Evolutionary conservation across 805 yeast genomes (phyloP).

Genomic region (Wickerhamomyces canadensis): DNA sequence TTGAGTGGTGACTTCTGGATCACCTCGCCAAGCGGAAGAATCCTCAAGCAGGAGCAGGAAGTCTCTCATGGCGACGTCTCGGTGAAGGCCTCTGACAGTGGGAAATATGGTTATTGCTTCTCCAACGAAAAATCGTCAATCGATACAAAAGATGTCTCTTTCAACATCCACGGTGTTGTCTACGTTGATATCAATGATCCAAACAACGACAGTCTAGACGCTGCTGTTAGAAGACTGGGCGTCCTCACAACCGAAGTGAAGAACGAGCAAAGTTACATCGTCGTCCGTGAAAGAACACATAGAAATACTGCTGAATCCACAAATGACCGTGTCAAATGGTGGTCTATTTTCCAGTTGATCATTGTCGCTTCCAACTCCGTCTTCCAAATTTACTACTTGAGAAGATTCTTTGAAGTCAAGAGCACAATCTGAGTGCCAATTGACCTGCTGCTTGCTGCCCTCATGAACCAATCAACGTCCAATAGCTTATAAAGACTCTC

Average conservation of each 20-base stretch:
- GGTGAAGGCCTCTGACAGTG: conserved; percentile 57
- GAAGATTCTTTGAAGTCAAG: conserved; percentile 93
- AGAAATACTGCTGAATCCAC: conserved; percentile 98
- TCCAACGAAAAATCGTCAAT: conserved; percentile 73
- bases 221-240: conserved; percentile 69
- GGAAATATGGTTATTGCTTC: conserved; percentile 86
- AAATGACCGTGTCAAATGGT: conserved; percentile 94
- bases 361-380: conserved; percentile 83
- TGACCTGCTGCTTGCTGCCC: too few species aligned
- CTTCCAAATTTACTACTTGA: conserved; percentile 91
- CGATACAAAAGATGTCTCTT: conserved; percentile 84
- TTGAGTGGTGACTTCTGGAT: conserved; percentile 55
- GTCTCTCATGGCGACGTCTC: conserved; percentile 79
- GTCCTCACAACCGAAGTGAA: conserved; percentile 80
- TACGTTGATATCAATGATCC: conserved; percentile 78
- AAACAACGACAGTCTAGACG: conserved; percentile 72
- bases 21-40: conserved; percentile 34
- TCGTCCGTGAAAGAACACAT: conserved; percentile 94
- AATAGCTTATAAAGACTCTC: too few species aligned
- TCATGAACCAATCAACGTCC: too few species aligned
- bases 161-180: conserved; percentile 90
- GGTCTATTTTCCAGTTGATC: conserved; percentile 88
- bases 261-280: conserved; percentile 87
- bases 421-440: conserved; percentile 83
- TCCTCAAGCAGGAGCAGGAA: conserved; percentile 43